These are phyloP conservation scores for Triangularia setosa DNA, from an alignment of 2,329 filamentous ascomycete genomes.

Conservation along the genomic window DNA sequence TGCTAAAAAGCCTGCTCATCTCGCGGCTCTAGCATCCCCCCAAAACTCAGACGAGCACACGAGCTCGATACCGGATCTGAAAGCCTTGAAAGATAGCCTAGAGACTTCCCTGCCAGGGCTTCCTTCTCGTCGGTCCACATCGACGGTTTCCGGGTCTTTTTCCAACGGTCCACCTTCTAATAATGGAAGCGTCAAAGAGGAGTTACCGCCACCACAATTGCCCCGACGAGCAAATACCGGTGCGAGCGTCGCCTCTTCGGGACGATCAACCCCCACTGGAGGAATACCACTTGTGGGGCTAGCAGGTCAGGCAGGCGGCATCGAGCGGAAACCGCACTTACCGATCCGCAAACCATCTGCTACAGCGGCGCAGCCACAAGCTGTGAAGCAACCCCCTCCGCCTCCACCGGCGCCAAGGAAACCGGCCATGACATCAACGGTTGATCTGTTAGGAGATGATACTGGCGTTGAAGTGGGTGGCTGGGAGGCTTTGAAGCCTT, in stretches of 20 bases:
- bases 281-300: constrained; percentile 24
- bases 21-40: constrained; percentile 36
- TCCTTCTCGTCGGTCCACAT: constrained; percentile 12
- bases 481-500: constrained; percentile 55
- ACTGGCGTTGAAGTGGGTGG: constrained; percentile 43
- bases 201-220: constrained; percentile 18
- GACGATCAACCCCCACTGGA: constrained; percentile 20
- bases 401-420: constrained; percentile 32
- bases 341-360: constrained; percentile 26
- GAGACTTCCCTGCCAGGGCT: constrained; percentile 10
- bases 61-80: constrained; percentile 1
- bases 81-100: constrained; percentile 1
- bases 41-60: constrained; percentile 21
- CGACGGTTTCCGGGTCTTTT: constrained; percentile 5
- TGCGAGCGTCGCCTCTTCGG: constrained; percentile 17
- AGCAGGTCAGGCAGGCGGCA: neutral
- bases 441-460: constrained; percentile 47
- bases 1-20: constrained; percentile 60
- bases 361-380: constrained; percentile 23
- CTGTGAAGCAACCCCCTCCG: constrained; percentile 22
- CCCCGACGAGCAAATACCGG: constrained; percentile 26
- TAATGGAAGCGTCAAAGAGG: constrained; percentile 7
- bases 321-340: constrained; percentile 21
- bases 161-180: neutral
- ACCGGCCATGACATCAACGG: constrained; percentile 23